Evolutionary conservation across 345 rosid genomes (phyloP), one percentile per base, ranked within the genome.

Genomic region (Turritis glabra): DNA sequence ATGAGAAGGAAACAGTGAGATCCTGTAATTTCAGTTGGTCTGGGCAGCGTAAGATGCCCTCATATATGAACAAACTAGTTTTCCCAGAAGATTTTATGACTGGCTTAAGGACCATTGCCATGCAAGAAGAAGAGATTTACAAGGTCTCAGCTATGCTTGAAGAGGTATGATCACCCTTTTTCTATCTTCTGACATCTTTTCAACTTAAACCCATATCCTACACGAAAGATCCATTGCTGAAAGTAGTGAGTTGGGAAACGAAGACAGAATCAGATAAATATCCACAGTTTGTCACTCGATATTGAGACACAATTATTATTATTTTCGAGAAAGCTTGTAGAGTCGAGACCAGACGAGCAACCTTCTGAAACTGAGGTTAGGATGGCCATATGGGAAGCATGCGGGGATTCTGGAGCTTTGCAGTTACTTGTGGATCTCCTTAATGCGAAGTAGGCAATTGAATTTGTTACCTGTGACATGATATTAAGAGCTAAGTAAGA

Each of bases 341-440:
- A 86, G 40, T 71, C 88, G 68, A 82, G 80, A 65, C 84, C 82
- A 75, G 88, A 84, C 38, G 82, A 90, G 64, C 85, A 86, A 72
- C 96, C 91, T 58, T 77, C 87, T 15, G 91, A 87, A 40, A 58
- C 85, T 22, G 98, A 94, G 87, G 92, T 94, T n/a, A 84, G 87
- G 78, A 81, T 90, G 73, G 98, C 95, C 5, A 81, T 89, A 48
- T 94, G 97, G 98, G 96, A 94, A 85, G 93, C 80, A 58, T 91
- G 91, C 64, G 97, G 97, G 43, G 96, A 94, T 83, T 91, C 90
- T 50, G 97, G 97, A 78, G 98, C 97, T 71, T 64, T 94, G 66
- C 96, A 94, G 74, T 79, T 94, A 71, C 93, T 94, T 69, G 87
- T 94, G 40, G 98, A 94, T 84, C 97, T 94, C 66, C 92, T 91